phyloP scores from a whole-genome alignment of 2,329 filamentous ascomycete genomes.

The Epichloe bromicola region DNA sequence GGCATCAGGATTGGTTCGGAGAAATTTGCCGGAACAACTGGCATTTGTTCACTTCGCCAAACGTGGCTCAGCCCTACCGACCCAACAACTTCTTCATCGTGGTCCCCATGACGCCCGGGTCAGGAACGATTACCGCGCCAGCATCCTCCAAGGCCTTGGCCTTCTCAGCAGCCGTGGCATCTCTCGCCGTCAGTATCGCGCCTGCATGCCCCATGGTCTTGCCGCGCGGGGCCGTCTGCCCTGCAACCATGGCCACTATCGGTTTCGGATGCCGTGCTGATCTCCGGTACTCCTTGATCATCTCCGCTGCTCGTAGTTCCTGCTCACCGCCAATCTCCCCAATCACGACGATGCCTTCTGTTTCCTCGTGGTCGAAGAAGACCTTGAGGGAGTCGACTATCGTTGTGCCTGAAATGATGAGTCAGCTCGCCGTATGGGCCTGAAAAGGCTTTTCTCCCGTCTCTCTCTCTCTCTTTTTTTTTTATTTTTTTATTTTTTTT shows the following conservation, averaged over 20 bases:
- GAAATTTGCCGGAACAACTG: too few species aligned
- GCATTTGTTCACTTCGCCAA: too few species aligned
- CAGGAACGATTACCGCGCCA: slow-evolving; percentile 24
- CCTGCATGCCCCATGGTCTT: slow-evolving; percentile 63
- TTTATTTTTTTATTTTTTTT: too few species aligned
- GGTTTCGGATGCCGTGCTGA: slow-evolving; percentile 48
- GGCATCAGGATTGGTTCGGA: not conserved
- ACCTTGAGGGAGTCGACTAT: slow-evolving; percentile 57
- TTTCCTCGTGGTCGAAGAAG: slow-evolving; percentile 55
- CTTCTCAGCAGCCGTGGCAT: slow-evolving; percentile 20
- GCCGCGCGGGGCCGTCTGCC: slow-evolving; percentile 45
- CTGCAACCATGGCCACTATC: slow-evolving; percentile 50
- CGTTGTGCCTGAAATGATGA: slow-evolving; percentile 34
- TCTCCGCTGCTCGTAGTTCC: slow-evolving; percentile 58
- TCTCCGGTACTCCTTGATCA: slow-evolving; percentile 51
- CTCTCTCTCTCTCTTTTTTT: too few species aligned
- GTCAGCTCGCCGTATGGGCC: not conserved
- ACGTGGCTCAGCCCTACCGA: not conserved
- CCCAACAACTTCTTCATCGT: slow-evolving; percentile 21
- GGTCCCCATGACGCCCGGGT: slow-evolving; percentile 24
- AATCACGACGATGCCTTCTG: slow-evolving; percentile 57
- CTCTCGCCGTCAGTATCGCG: slow-evolving; percentile 33
- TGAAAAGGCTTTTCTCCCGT: too few species aligned
- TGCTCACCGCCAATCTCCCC: slow-evolving; percentile 60
- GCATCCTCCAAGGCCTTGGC: slow-evolving; percentile 20